A percentile compares a stretch with the other conserved stretches of the same genome.
Evolutionary conservation across 805 yeast genomes (phyloP).

Genomic region (Brettanomyces anomalus): DNA sequence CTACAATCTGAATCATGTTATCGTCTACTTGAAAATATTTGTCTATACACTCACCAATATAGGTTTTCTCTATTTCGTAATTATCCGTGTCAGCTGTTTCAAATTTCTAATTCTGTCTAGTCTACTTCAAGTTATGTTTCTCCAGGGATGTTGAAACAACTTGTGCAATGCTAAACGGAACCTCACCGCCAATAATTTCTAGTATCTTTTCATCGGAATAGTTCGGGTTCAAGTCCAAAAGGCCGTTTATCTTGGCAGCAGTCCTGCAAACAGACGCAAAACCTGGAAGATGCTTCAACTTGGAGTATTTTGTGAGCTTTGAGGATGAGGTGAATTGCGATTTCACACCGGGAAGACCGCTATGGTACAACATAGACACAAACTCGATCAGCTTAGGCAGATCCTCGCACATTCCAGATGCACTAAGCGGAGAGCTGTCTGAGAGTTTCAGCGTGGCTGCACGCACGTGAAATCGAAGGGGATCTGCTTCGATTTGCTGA

Average conservation of each 20-base stretch:
- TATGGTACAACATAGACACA: constrained; percentile 17
- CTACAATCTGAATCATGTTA: too few species aligned
- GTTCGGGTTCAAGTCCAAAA: not conserved
- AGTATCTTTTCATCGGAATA: constrained; percentile 1
- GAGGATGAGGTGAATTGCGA: constrained; percentile 9
- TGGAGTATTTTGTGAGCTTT: constrained; percentile 13
- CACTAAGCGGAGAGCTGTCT: constrained; percentile 8
- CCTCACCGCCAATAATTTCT: constrained; percentile 10
- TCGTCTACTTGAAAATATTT: too few species aligned
- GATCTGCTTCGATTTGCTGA: constrained; percentile 36
- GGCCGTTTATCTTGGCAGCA: constrained; percentile 4
- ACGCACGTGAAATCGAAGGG: constrained; percentile 40
- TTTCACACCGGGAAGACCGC: constrained; percentile 11
- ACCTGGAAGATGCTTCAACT: constrained; percentile 8
- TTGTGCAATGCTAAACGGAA: constrained; percentile 1
- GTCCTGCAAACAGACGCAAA: constrained; percentile 5
- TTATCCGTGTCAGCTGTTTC: too few species aligned
- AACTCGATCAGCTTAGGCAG: constrained; percentile 8
- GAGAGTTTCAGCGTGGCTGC: constrained; percentile 15
- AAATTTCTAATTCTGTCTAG: too few species aligned
- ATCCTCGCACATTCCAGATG: constrained; percentile 9
- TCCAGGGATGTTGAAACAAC: too few species aligned
- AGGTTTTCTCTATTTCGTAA: too few species aligned
- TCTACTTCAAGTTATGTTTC: too few species aligned
- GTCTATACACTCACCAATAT: too few species aligned